These are phyloP conservation scores for Epichloe hybrida DNA, from an alignment of 2,329 filamentous ascomycete species.

Conservation along the genomic window DNA sequence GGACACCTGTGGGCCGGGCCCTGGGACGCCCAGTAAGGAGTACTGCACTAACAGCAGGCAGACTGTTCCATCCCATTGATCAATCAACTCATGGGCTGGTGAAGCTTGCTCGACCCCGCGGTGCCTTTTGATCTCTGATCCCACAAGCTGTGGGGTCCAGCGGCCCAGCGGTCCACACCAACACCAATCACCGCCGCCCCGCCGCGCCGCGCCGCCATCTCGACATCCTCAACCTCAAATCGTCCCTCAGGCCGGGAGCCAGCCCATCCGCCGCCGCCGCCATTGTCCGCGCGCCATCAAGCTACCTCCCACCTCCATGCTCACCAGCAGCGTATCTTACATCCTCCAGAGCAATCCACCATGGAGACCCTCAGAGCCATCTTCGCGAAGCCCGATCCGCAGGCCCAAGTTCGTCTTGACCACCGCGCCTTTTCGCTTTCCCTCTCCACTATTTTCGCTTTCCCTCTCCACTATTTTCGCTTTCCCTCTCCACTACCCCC, in stretches of 20 bases:
- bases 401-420: conserved; percentile 57
- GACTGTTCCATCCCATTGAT: too few relatives aligned
- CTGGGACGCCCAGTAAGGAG: fast-evolving
- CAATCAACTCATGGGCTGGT: too few relatives aligned
- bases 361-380: conserved; percentile 85
- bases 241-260: background rate
- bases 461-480: conserved; percentile 2
- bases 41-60: too few relatives aligned
- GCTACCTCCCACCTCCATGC: background rate
- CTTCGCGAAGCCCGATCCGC: conserved; percentile 85
- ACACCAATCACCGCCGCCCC: too few relatives aligned
- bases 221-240: background rate
- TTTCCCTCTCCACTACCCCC: conserved; percentile 4
- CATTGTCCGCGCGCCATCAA: background rate
- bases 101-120: background rate
- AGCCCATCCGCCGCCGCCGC: background rate
- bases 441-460: too few relatives aligned
- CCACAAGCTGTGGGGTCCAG: background rate
- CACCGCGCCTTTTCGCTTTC: conserved; percentile 8
- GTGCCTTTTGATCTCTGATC: background rate
- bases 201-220: background rate
- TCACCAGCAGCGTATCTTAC: background rate
- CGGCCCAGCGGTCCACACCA: too few relatives aligned
- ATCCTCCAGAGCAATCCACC: conserved; percentile 10
- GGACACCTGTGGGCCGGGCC: too few relatives aligned